Conservation (phyloP, 139 green algal species). For the Chlorella sp. region DNA sequence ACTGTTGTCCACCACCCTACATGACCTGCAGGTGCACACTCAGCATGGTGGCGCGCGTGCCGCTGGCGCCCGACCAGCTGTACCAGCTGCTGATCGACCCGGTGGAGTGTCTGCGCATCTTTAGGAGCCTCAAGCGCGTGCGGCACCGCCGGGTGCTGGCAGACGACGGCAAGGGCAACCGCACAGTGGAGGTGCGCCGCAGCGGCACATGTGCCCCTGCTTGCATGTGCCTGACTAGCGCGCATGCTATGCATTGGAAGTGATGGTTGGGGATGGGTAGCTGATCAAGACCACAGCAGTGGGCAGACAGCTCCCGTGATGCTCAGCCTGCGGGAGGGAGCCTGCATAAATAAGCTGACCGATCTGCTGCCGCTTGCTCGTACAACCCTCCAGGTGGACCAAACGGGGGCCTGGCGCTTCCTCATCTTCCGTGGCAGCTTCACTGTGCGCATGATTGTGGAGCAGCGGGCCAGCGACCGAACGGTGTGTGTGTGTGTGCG, state of each 20-base stretch:
- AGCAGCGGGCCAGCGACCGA: constrained; percentile 39
- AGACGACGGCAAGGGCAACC: constrained; percentile 49
- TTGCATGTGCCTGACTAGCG: too few relatives aligned
- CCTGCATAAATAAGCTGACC: too few relatives aligned
- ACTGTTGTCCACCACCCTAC: not conserved
- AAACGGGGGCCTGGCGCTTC: constrained; percentile 58
- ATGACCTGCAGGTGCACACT: constrained; percentile 7
- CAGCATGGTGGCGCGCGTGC: constrained; percentile 42
- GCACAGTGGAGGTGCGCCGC: constrained; percentile 48
- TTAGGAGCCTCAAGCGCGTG: constrained; percentile 68
- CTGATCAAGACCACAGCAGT: too few relatives aligned
- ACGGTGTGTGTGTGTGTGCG: not conserved
- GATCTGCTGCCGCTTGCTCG: too few relatives aligned
- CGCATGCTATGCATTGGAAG: too few relatives aligned
- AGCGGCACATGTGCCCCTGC: too few relatives aligned
- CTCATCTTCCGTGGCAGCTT: constrained; percentile 51
- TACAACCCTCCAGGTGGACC: constrained; percentile 67
- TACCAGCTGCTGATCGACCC: constrained; percentile 65
- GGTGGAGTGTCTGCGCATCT: constrained; percentile 56
- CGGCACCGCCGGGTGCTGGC: constrained; percentile 58
- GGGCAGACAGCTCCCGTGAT: too few relatives aligned
- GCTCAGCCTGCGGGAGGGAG: too few relatives aligned
- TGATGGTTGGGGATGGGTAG: too few relatives aligned
- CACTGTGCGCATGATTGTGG: constrained; percentile 44
- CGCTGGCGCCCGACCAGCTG: constrained; percentile 59